A percentile compares a stretch with the other conserved stretches of the same genome.
These are phyloP conservation scores for Clathrospora elynae DNA, from an alignment of 2,329 filamentous ascomycete species.

Conservation along the genomic window DNA sequence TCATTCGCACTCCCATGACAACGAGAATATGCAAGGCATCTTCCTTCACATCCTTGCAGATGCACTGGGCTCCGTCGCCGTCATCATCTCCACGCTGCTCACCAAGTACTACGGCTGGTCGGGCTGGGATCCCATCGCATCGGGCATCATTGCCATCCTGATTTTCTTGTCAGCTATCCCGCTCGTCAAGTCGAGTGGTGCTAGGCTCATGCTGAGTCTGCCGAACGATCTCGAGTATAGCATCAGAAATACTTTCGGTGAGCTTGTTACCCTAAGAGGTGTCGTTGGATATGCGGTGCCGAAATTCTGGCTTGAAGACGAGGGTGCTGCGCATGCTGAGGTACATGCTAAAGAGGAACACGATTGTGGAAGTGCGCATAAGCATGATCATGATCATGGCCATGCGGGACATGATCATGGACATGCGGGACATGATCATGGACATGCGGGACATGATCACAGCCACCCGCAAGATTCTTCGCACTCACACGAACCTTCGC, in stretches of 20 bases:
- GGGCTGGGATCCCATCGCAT: constrained; percentile 92
- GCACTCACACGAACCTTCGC: constrained; percentile 31
- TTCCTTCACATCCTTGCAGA: constrained; percentile 95
- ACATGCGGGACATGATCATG: constrained; percentile 45
- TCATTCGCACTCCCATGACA: constrained; percentile 68
- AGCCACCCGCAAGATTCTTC: constrained; percentile 18
- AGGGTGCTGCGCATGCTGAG: constrained; percentile 50
- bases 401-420: constrained; percentile 45
- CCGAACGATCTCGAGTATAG: constrained; percentile 86
- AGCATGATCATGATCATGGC: constrained; percentile 35
- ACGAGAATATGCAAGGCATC: constrained; percentile 98
- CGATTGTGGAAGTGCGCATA: constrained; percentile 31
- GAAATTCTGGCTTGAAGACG: constrained; percentile 90
- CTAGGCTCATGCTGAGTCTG: constrained; percentile 80
- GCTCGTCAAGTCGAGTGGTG: constrained; percentile 82
- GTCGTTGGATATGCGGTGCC: constrained; percentile 86
- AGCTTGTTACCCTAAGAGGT: constrained; percentile 79
- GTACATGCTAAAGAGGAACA: constrained; percentile 50
- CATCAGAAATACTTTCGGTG: constrained; percentile 82
- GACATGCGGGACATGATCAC: constrained; percentile 35
- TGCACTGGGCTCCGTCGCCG: constrained; percentile 89
- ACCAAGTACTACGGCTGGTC: constrained; percentile 89
- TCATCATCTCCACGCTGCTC: constrained; percentile 87
- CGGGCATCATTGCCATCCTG: constrained; percentile 87
- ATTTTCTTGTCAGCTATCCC: constrained; percentile 93